Conservation (phyloP, 495 filamentous ascomycete species). For the Lophiostoma macrostomum region DNA sequence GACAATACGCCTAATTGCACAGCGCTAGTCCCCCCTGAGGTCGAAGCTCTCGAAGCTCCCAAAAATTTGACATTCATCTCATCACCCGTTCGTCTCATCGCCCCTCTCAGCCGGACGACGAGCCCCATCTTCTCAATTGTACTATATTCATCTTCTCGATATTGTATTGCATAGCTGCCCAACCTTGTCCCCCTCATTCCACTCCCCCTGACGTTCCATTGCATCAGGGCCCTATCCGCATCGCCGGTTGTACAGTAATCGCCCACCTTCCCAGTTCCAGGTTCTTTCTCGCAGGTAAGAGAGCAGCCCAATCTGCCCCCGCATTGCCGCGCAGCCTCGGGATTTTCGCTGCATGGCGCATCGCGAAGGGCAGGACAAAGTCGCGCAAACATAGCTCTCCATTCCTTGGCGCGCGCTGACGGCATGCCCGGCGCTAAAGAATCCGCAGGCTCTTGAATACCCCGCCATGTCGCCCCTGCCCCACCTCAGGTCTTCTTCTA, state of each 20-base stretch:
- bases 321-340: conserved; percentile 20
- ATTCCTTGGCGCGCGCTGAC: conserved; percentile 13
- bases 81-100: conserved; percentile 7
- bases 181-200: conserved; percentile 1
- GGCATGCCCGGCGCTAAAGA: conserved; percentile 18
- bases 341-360: conserved; percentile 14
- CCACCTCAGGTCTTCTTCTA: conserved; percentile 29
- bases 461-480: conserved; percentile 19
- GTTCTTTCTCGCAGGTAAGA: conserved; percentile 8
- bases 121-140: conserved; percentile 10
- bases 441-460: neutral
- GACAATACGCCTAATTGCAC: conserved; percentile 7
- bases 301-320: conserved; percentile 10
- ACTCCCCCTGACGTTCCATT: neutral
- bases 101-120: conserved; percentile 3
- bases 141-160: conserved; percentile 21
- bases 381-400: neutral
- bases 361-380: neutral
- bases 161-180: conserved; percentile 33
- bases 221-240: neutral
- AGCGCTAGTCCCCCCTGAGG: neutral
- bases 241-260: conserved; percentile 14
- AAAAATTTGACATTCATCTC: conserved; percentile 5
- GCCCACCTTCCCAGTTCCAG: conserved; percentile 1
- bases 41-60: conserved; percentile 3